Evolutionary conservation across 2,329 filamentous ascomycete genomes (phyloP), one percentile per base, ranked within the genome.

Genomic region (Geoglossum cookeanum): DNA sequence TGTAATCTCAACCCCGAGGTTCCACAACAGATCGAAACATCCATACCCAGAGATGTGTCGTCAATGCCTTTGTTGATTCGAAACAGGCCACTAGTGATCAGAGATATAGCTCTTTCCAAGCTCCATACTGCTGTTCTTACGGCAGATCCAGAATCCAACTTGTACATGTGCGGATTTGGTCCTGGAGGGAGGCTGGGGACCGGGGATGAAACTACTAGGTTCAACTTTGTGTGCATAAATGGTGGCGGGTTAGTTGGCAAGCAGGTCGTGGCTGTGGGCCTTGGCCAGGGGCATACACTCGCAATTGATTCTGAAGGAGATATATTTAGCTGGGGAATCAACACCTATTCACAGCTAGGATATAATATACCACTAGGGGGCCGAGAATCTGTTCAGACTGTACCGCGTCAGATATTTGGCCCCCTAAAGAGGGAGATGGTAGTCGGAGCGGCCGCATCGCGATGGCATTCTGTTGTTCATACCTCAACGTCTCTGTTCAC

Each of bases 311-410:
- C 82, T n/a, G 77, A 83, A 56, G 91, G 92, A n/a, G 87, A 94
- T 62, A 79, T 95, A 4, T 95, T 87, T 74, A 92, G 88, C 1
- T 98, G 92, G 92, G 92, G 92, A 6, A 86, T 84, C 62, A 97
- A 96, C 64, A 81, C 78, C 6, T 83, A 80, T 66, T 88, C 84
- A 1, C 91, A 97, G 67, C 76, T 98, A 13, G 92, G 92, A 4
- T 97, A 95, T 67, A 72, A 78, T 17, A 73, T 95, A 15, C 87
- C 89, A 1, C 76, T 80, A 62, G 78, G 80, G 56, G 87, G 95
- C 55, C 86, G 96, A 63, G 86, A 92, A 59, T 85, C 90, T 0
- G 84, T 92, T 62, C 91, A 89, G 63, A 77, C 80, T 3, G 77
- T 80, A 0, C 92, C 92, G 0, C 81, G 88, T 17, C 92, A 96